Evolutionary conservation across 208 protist species (phyloP).

Genomic region (Wallacemonas sp.): DNA sequence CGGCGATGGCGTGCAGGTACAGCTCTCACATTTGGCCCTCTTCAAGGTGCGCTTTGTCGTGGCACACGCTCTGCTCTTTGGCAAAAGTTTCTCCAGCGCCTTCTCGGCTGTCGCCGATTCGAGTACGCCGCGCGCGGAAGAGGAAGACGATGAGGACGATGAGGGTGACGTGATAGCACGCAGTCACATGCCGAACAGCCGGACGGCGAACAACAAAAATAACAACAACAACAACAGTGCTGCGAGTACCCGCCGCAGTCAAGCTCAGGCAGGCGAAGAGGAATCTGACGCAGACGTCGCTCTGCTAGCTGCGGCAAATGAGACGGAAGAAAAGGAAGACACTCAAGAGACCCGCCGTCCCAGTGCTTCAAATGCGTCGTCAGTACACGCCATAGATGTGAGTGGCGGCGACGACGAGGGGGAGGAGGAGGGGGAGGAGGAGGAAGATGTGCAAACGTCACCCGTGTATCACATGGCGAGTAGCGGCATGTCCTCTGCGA

Average conservation of each 20-base stretch:
- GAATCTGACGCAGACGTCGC: too few relatives aligned
- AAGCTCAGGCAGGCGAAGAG: too few relatives aligned
- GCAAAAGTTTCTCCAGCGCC: background rate
- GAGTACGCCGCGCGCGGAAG: background rate
- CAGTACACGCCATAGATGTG: too few relatives aligned
- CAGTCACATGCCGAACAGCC: background rate
- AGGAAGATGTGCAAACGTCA: background rate
- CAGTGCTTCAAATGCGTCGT: background rate
- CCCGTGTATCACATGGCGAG: background rate
- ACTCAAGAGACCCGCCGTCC: too few relatives aligned
- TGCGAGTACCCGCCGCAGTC: too few relatives aligned
- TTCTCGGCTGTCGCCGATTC: background rate
- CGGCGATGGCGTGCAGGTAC: constrained; percentile 57
- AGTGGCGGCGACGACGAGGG: constrained; percentile 14
- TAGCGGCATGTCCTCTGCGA: constrained; percentile 20
- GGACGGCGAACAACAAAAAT: too few relatives aligned
- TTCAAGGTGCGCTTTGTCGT: constrained; percentile 60
- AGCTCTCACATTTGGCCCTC: constrained; percentile 57
- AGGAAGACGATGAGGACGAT: background rate
- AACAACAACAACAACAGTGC: too few relatives aligned
- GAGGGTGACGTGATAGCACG: background rate
- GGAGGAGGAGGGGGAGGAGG: background rate
- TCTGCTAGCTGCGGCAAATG: too few relatives aligned
- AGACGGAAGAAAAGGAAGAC: too few relatives aligned
- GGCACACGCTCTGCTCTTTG: constrained; percentile 17